phyloP scores from a whole-genome alignment of 1,284 basidiomycete genomes.

The Athelia sp. region DNA sequence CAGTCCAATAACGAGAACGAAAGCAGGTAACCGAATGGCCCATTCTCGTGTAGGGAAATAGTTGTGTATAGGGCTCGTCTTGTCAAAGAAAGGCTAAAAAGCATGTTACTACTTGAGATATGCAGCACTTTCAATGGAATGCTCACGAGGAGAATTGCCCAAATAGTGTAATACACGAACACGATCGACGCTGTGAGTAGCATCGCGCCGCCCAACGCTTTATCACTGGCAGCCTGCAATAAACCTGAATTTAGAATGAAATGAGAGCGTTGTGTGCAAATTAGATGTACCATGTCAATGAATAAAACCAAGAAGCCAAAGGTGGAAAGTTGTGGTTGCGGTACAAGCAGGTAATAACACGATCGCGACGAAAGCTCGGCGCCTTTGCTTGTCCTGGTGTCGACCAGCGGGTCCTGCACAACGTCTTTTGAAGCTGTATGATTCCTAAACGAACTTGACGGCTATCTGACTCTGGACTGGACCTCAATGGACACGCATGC shows the following conservation, averaged over 20 bases:
- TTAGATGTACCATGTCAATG: no score
- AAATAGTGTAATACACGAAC: conserved; percentile 87
- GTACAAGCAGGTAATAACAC: no score
- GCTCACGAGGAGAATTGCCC: conserved; percentile 84
- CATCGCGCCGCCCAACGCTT: conserved; percentile 75
- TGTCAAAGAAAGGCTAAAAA: conserved; percentile 78
- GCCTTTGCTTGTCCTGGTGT: no score
- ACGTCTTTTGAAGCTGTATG: no score
- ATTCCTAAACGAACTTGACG: no score
- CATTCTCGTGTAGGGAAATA: conserved; percentile 88
- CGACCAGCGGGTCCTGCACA: no score
- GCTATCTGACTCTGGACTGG: neutral
- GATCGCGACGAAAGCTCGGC: no score
- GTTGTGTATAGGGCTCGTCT: conserved; percentile 64
- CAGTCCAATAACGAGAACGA: conserved; percentile 76
- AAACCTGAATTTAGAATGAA: neutral
- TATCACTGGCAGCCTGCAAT: conserved; percentile 73
- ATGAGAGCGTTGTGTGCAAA: no score
- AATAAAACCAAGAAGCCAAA: no score
- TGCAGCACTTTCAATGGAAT: conserved; percentile 9
- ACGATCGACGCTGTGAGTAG: conserved; percentile 71
- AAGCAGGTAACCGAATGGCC: conserved; percentile 83
- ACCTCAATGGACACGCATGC: conserved; percentile 59
- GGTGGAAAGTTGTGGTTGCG: no score
- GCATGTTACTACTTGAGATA: conserved; percentile 3